Percentiles rank a stretch among this genome's conserved stretches.
Evolutionary conservation across 768 basidiomycete genomes (phyloP).

Genomic region (Pseudohyphozyma bogoriensis): DNA sequence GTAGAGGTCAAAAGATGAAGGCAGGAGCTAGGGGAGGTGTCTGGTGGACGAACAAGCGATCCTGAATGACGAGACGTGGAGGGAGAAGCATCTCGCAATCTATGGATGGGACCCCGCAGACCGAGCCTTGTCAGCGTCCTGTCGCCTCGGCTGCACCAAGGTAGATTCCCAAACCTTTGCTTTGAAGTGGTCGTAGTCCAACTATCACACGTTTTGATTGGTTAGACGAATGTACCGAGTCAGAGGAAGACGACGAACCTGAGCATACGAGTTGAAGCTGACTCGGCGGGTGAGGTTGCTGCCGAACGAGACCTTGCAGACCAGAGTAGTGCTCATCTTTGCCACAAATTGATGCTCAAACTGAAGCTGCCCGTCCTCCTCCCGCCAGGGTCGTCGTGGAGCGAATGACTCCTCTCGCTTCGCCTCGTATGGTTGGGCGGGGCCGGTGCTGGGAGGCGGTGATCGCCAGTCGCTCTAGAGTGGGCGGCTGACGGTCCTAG

Average conservation of each 20-base stretch:
- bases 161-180: neutral
- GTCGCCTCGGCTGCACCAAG: no score
- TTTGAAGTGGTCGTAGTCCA: neutral
- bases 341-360: no score
- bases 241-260: neutral
- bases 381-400: no score
- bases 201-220: neutral
- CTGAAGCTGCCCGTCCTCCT: no score
- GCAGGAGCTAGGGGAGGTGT: neutral
- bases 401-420: no score
- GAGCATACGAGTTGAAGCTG: neutral
- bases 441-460: no score
- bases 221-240: no score
- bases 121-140: neutral
- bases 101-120: neutral
- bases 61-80: neutral
- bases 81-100: neutral
- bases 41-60: neutral
- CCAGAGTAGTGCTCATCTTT: no score
- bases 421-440: no score
- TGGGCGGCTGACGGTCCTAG: no score
- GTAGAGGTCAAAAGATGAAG: no score
- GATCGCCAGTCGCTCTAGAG: no score
- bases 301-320: neutral
- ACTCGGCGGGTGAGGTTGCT: neutral